Percentiles rank a stretch among this genome's conserved stretches.
Conservation (phyloP, 495 filamentous ascomycete genomes). For the Xylaria grammica region DNA sequence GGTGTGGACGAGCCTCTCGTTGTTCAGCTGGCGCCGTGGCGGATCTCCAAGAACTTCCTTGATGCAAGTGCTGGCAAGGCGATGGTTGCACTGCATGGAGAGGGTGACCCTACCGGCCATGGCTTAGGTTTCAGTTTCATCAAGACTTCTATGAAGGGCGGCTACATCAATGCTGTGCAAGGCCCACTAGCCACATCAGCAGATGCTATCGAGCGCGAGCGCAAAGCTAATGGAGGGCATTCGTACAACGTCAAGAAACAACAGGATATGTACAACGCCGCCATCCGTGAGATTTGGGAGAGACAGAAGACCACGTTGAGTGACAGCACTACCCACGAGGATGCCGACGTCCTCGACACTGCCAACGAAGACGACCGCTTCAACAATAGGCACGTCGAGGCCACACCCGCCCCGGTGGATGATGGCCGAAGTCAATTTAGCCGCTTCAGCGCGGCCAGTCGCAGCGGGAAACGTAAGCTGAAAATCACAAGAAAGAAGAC, state of each 20-base stretch:
- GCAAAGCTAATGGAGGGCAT: constrained; percentile 91
- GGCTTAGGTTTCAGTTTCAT: constrained; percentile 95
- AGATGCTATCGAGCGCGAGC: constrained; percentile 64
- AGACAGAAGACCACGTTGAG: constrained; percentile 80
- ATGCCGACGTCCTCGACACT: constrained; percentile 69
- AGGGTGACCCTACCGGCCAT: constrained; percentile 93
- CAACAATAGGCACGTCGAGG: constrained; percentile 45
- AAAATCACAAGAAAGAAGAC: constrained; percentile 72
- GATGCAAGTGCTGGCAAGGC: constrained; percentile 93
- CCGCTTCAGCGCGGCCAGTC: constrained; percentile 70
- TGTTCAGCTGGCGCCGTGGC: constrained; percentile 87
- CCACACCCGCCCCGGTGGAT: constrained; percentile 58
- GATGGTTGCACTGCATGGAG: constrained; percentile 92
- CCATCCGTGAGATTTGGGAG: constrained; percentile 88
- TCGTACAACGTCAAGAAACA: constrained; percentile 96
- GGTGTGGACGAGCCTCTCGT: constrained; percentile 69
- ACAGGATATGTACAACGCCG: constrained; percentile 84
- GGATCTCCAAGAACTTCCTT: constrained; percentile 91
- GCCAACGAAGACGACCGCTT: constrained; percentile 62
- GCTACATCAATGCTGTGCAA: constrained; percentile 88
- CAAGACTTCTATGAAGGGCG: constrained; percentile 97
- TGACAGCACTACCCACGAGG: constrained; percentile 58
- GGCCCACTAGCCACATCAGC: constrained; percentile 86
- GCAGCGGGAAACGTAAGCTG: constrained; percentile 69
- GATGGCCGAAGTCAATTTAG: constrained; percentile 90